Evolutionary conservation across 176 grass and related monocot species (phyloP).

Genomic region (Luzula sylvatica): DNA sequence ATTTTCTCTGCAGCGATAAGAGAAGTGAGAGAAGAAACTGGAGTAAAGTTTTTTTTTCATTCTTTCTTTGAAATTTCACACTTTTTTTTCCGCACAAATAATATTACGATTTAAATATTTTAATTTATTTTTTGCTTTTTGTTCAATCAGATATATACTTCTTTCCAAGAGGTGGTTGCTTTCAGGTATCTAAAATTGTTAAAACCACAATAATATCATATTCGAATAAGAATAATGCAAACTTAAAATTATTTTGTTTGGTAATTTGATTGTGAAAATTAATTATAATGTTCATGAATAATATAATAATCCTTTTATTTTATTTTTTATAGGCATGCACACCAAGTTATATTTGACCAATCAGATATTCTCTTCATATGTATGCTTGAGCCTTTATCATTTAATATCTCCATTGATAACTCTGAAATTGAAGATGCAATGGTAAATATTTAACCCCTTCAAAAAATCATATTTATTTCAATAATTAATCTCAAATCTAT

Average conservation of each 20-base stretch:
- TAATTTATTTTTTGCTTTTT: neutral
- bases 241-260: no score
- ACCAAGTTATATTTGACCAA: conserved; percentile 48
- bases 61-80: neutral
- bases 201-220: no score
- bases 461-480: neutral
- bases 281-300: neutral
- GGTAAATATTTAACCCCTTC: conserved; percentile 21
- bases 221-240: no score
- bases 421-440: conserved; percentile 49
- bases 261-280: no score
- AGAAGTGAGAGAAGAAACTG: conserved; percentile 82
- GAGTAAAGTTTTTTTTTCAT: conserved; percentile 26
- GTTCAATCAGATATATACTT: conserved; percentile 47
- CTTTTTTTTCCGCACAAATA: neutral
- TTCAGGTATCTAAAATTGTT: no score
- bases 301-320: neutral
- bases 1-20: conserved; percentile 59
- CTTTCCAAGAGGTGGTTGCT: conserved; percentile 44
- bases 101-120: conserved; percentile 1
- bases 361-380: conserved; percentile 66
- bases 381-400: conserved; percentile 50
- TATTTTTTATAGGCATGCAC: conserved; percentile 38
- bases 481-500: no score
- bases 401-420: conserved; percentile 41